phyloP scores from a whole-genome alignment of 2,329 filamentous ascomycete species.

The Claviceps fusiformis region DNA sequence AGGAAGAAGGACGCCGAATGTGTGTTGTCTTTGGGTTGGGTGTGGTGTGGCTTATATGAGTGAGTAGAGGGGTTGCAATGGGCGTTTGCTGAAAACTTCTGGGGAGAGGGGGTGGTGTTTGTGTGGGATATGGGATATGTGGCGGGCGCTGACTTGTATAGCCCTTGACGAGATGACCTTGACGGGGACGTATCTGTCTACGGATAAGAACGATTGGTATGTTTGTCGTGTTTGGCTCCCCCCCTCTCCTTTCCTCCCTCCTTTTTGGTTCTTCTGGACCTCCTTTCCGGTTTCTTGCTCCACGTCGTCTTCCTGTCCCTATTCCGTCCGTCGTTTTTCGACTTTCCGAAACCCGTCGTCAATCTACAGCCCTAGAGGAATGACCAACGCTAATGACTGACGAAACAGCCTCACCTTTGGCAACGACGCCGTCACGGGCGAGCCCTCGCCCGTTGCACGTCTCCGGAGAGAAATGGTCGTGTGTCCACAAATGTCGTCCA shows the following conservation, averaged over 20 bases:
- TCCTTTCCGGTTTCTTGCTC: neutral
- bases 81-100: too few species aligned
- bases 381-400: too few species aligned
- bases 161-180: constrained; percentile 22
- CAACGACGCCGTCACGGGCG: constrained; percentile 1
- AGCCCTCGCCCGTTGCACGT: neutral
- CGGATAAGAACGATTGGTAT: constrained; percentile 29
- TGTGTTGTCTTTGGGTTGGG: constrained; percentile 27
- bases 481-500: constrained; percentile 29
- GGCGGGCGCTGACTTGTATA: constrained; percentile 9
- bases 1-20: constrained; percentile 16
- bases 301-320: neutral
- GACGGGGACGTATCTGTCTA: constrained; percentile 27
- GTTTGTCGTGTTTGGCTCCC: neutral
- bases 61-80: constrained; percentile 19
- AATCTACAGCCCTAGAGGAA: too few species aligned
- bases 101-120: too few species aligned
- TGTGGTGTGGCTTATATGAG: constrained; percentile 30
- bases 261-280: neutral
- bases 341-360: too few species aligned
- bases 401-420: constrained; percentile 7
- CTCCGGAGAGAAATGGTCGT: constrained; percentile 23
- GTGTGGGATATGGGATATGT: neutral
- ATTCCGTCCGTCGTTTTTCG: too few species aligned
- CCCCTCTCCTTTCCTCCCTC: neutral